Conservation (phyloP, 345 rosid genomes). For the Eucalyptus regnans region DNA sequence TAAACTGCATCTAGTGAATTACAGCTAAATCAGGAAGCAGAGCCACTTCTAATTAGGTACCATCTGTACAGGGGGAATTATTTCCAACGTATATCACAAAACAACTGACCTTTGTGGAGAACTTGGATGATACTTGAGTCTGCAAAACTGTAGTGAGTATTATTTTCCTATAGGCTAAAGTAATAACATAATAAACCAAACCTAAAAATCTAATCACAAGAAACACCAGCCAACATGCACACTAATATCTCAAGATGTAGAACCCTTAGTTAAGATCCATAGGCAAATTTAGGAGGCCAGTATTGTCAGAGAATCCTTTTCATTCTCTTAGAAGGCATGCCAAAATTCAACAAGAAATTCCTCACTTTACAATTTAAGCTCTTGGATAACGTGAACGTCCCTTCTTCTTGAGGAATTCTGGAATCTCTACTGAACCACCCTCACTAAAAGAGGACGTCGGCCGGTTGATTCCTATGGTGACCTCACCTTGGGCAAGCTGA, state of each 20-base stretch:
- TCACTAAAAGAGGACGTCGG: constrained; percentile 56
- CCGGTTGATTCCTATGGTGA: constrained; percentile 34
- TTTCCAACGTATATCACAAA: neutral
- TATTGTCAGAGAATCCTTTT: neutral
- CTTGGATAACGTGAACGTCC: constrained; percentile 87
- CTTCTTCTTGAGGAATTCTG: constrained; percentile 92
- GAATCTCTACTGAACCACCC: constrained; percentile 75
- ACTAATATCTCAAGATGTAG: neutral
- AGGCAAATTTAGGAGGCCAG: neutral
- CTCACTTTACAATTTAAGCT: neutral
- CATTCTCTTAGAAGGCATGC: neutral
- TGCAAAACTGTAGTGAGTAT: neutral
- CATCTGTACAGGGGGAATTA: neutral
- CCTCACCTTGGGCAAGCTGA: constrained; percentile 47
- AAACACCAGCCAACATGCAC: neutral
- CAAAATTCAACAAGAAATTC: neutral
- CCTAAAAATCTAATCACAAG: neutral
- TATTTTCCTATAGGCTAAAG: neutral
- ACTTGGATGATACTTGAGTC: neutral
- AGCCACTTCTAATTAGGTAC: neutral
- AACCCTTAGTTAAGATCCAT: neutral
- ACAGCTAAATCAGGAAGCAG: neutral
- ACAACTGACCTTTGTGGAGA: neutral
- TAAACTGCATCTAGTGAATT: neutral
- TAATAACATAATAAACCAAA: neutral